A percentile compares a stretch with the other conserved stretches of the same genome.
Evolutionary conservation across 768 basidiomycete genomes (phyloP).

Genomic region (Amyloporia xantha): DNA sequence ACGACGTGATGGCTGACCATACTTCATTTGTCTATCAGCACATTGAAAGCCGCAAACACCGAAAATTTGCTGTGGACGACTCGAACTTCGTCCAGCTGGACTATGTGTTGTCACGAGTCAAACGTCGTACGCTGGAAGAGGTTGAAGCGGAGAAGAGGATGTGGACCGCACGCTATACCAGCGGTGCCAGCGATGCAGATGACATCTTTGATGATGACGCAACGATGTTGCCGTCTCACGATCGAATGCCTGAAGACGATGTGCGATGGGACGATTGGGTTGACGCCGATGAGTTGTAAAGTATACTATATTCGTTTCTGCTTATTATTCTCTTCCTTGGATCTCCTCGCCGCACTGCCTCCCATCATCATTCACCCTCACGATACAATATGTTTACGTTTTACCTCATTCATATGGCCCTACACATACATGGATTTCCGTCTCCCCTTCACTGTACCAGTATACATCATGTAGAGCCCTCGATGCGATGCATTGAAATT

Average conservation of each 20-base stretch:
- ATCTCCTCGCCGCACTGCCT: too few relatives aligned
- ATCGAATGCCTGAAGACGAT: slow-evolving; percentile 12
- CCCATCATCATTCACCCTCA: too few relatives aligned
- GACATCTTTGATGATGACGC: slow-evolving; percentile 9
- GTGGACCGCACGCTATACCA: slow-evolving; percentile 5
- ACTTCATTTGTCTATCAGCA: slow-evolving; percentile 47
- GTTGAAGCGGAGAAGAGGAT: slow-evolving; percentile 14
- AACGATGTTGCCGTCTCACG: slow-evolving; percentile 5
- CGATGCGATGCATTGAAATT: too few relatives aligned
- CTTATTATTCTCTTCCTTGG: too few relatives aligned
- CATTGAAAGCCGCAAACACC: slow-evolving; percentile 62
- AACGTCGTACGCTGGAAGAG: slow-evolving; percentile 36
- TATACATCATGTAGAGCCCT: too few relatives aligned
- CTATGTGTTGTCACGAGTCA: slow-evolving; percentile 57
- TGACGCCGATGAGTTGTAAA: slow-evolving; percentile 4
- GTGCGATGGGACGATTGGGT: slow-evolving; percentile 24
- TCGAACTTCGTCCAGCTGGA: slow-evolving; percentile 80
- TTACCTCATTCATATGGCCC: too few relatives aligned
- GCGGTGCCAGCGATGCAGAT: not conserved
- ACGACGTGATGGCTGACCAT: not conserved
- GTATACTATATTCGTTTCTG: too few relatives aligned
- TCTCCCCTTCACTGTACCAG: too few relatives aligned
- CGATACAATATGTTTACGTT: too few relatives aligned
- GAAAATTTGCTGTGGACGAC: slow-evolving; percentile 72
- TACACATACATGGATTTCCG: too few relatives aligned